phyloP scores from a whole-genome alignment of 2,329 filamentous ascomycete genomes.

The Lasiodiplodia hormozganensis region DNA sequence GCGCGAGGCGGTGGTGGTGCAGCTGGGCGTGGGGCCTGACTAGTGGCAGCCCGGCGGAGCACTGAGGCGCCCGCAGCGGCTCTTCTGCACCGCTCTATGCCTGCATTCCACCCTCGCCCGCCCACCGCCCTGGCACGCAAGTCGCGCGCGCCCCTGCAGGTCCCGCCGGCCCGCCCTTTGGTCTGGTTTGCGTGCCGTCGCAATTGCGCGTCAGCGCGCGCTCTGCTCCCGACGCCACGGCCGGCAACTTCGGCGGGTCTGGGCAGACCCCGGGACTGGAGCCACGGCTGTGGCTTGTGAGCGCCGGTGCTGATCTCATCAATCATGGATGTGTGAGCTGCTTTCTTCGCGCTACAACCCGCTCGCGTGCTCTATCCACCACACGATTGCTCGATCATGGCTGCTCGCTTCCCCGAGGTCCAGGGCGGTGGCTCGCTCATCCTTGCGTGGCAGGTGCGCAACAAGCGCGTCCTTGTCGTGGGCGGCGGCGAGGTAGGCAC shows the following conservation, averaged over 20 bases:
- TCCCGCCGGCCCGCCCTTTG: neutral
- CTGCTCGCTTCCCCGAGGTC: slow-evolving; percentile 73
- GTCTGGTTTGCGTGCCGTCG: neutral
- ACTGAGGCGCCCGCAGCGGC: slow-evolving; percentile 21
- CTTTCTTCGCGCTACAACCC: slow-evolving; percentile 8
- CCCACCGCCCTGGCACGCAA: neutral
- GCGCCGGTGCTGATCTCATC: slow-evolving; percentile 19
- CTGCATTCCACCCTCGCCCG: neutral
- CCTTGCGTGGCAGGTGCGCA: slow-evolving; percentile 91
- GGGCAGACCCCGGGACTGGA: neutral
- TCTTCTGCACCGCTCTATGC: neutral
- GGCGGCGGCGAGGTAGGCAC: slow-evolving; percentile 87
- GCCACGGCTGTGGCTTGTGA: slow-evolving; percentile 23
- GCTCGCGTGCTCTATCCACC: neutral
- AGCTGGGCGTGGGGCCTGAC: slow-evolving; percentile 29
- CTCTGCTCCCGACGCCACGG: neutral
- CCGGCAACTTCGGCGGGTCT: slow-evolving; percentile 2
- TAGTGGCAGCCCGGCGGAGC: slow-evolving; percentile 21
- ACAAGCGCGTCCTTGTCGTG: slow-evolving; percentile 88
- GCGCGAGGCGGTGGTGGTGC: slow-evolving; percentile 27
- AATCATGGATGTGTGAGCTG: slow-evolving; percentile 17
- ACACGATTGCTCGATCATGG: slow-evolving; percentile 47
- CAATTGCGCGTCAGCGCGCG: neutral
- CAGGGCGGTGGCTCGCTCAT: slow-evolving; percentile 93
- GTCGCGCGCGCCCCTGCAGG: neutral